Base-by-base conservation (phyloP, 2,329 filamentous ascomycete genomes). In the Daldinia sp. region DNA sequence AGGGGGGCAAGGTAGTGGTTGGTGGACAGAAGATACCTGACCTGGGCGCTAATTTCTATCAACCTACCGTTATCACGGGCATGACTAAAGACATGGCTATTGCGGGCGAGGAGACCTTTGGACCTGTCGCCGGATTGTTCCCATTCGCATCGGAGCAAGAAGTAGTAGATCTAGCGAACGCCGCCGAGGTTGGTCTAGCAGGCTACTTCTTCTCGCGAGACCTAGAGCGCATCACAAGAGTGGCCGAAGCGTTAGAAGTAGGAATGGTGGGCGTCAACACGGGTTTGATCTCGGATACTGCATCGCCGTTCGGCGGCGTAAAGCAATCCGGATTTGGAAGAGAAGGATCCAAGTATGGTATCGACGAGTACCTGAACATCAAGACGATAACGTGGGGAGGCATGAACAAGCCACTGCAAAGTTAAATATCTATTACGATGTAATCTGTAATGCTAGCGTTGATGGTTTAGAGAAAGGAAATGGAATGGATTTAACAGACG, bases 61-160 rank as follows among this genome's bases (percentile, higher is more conserved):
- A 93, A 73, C 93, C 92, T 2, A 98, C 95, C 0, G 91, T 98
- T 39, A 87, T 99, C 63, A 89, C 91, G 8, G 91, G 91, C 66
- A 94, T 97, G 89, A 96, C 84, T 9, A 82, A 84, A 60, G 88
- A 94, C 39, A 98, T 98, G 95, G 84, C 86, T 62, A 85, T 98
- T 69, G 89, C 92, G 3, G 82, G 82, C 1, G 94, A 98, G 78
- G 95, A 99, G 82, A 99, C 94, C 0, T 99, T 99, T 75, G 95
- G 95, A 0, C 95, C 95, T 2, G 91, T 98, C 0, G 94, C 94
- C 0, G 94, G 91, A 0, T 79, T 98, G 11, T 97, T 97, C 82
- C 85, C 88, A 49, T 99, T 98, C 74, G 86, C 92, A 47, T 93
- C 90, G 0, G 95, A 98, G 79, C 89, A 90, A 54, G 94, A 98